A percentile compares a stretch with the other conserved stretches of the same genome.
phyloP scores from a whole-genome alignment of 1,284 basidiomycete genomes.

The Leccinum pachyderme region DNA sequence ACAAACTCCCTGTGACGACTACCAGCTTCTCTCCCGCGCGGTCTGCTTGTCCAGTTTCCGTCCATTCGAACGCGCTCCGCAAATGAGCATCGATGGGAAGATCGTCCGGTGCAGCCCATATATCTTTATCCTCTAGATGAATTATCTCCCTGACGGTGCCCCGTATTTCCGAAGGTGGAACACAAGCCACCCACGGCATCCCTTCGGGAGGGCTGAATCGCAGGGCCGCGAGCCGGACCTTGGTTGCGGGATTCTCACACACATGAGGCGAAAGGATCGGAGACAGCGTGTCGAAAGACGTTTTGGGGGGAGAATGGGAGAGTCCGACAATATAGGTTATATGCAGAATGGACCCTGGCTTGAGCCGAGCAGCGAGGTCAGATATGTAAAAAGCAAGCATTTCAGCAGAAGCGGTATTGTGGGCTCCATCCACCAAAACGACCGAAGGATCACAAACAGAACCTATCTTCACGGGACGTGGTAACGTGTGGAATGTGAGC shows the following conservation, averaged over 20 bases:
- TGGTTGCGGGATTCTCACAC: constrained; percentile 27
- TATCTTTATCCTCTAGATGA: constrained; percentile 36
- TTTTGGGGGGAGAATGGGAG: constrained; percentile 81
- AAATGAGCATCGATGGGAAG: constrained; percentile 32
- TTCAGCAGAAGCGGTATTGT: constrained; percentile 83
- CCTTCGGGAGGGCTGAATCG: constrained; percentile 72
- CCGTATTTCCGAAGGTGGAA: constrained; percentile 49
- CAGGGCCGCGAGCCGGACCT: constrained; percentile 53
- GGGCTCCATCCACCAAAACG: constrained; percentile 90
- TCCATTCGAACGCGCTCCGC: constrained; percentile 46
- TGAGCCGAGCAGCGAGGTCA: constrained; percentile 28
- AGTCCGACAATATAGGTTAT: constrained; percentile 75
- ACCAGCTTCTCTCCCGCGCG: constrained; percentile 41
- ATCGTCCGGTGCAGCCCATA: constrained; percentile 40
- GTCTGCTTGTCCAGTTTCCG: constrained; percentile 23
- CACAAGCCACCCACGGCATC: constrained; percentile 88
- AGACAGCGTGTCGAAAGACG: constrained; percentile 64
- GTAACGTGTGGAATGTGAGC: constrained; percentile 67
- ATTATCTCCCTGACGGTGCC: constrained; percentile 42
- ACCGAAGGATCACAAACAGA: constrained; percentile 30
- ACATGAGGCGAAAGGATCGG: constrained; percentile 50
- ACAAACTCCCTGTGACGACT: constrained; percentile 86
- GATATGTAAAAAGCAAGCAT: constrained; percentile 74
- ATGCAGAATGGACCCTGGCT: constrained; percentile 29
- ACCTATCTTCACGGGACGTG: constrained; percentile 19